Base-by-base conservation (phyloP, 371 early-diverging fungal genomes). In the Dinochytrium kinnereticum region DNA sequence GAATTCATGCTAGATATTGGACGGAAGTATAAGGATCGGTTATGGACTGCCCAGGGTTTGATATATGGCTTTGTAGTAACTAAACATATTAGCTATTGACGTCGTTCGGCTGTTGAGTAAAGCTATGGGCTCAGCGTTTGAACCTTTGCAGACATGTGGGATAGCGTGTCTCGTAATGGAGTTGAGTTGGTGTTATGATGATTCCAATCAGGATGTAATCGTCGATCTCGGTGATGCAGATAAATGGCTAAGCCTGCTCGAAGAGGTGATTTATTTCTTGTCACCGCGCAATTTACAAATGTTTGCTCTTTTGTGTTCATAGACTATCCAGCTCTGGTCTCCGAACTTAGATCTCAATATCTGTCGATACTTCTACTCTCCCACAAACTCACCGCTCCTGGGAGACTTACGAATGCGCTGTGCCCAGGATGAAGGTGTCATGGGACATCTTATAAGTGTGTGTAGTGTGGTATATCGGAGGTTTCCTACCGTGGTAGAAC, bases 91-190 rank as follows among this genome's bases (percentile, higher is more conserved):
- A 76, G 76, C 44, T 3, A 24, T 72, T 10, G 76, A 76, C 1
- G 40, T 78, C 24, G 44, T 80, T 10, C 72, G 73, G 26, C 72
- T 68, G 19, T 38, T 78, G 0, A 77, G 78, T 44, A 49, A 59
- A 31, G 74, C 77, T 21, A 72, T 78, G 40, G 57, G 68, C 24
- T n/a, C 49, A 28, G 2, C 38, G 28, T 34, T 78, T 69, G 24
- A 7, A 24, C 13, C 75, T 31, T 2, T 74, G 19, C 55, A 74
- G 69, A 31, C 21, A 24, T 51, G 1, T 21, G 33, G 55, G 68
- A 19, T 68, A 21, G 7, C 49, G 31, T 51, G 50, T 53, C 24
- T 51, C 10, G 2, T 51, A 7, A 2, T 26, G 2, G 68, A 68
- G 28, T 34, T 68, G 5, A 28, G 26, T 17, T 66, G 66, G 66